phyloP scores from a whole-genome alignment of 345 rosid species.

The Zanthoxylum bungeanum region DNA sequence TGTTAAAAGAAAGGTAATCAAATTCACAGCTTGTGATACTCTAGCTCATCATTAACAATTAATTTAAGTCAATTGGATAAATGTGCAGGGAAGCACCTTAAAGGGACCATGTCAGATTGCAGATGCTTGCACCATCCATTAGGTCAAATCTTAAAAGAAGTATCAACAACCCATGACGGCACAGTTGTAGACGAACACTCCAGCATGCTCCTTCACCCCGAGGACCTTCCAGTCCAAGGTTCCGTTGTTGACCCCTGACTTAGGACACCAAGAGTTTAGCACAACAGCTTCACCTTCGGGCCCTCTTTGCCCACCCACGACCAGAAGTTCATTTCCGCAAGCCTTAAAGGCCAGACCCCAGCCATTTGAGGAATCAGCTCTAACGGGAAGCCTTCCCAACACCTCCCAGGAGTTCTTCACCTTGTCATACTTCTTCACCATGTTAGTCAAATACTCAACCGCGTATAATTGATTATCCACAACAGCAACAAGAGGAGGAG shows the following conservation, averaged over 20 bases:
- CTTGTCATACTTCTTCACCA: conserved; percentile 78
- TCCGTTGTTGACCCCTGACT: conserved; percentile 52
- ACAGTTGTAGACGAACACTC: conserved; percentile 85
- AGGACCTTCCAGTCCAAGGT: conserved; percentile 75
- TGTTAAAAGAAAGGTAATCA: conserved; percentile 8
- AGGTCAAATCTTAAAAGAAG: conserved; percentile 30
- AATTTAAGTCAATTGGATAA: conserved; percentile 32
- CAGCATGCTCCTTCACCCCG: conserved; percentile 66
- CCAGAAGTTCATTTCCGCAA: conserved; percentile 59
- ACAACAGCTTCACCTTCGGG: conserved; percentile 64
- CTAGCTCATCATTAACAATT: conserved; percentile 24
- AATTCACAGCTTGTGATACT: conserved; percentile 14
- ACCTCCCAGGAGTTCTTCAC: conserved; percentile 59
- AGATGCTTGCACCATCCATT: conserved; percentile 17
- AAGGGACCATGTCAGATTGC: conserved; percentile 28
- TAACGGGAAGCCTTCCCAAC: conserved; percentile 74
- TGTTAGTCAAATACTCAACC: conserved; percentile 61
- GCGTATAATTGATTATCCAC: conserved; percentile 71
- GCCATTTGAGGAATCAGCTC: conserved; percentile 73
- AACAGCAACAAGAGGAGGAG: conserved; percentile 82
- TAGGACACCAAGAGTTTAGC: conserved; percentile 76
- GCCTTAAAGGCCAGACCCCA: conserved; percentile 92
- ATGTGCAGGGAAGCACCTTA: conserved; percentile 31
- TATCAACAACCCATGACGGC: conserved; percentile 76
- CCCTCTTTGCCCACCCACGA: conserved; percentile 74